A percentile compares a stretch with the other conserved stretches of the same genome.
Evolutionary conservation across 176 grass and related monocot genomes (phyloP).

Genomic region (Oryza meyeriana): DNA sequence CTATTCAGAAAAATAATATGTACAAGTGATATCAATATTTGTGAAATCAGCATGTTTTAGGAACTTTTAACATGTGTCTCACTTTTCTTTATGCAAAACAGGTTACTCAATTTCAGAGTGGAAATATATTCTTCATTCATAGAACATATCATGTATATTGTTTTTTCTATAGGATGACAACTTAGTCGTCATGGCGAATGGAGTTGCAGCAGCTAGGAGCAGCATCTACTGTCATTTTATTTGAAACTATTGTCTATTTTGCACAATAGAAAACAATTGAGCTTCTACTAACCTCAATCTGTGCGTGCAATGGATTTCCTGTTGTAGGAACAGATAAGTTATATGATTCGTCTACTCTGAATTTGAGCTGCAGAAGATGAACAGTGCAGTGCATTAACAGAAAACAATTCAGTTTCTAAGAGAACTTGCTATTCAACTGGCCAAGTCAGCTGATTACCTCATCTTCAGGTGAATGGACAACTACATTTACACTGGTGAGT

Average conservation of each 20-base stretch:
- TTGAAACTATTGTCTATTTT: not conserved
- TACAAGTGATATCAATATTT: not conserved
- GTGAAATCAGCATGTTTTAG: not conserved
- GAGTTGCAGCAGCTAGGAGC: conserved; percentile 7
- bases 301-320: conserved; percentile 55
- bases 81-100: not conserved
- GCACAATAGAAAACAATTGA: conserved; percentile 3
- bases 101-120: not conserved
- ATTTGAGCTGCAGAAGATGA: conserved; percentile 69
- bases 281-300: conserved; percentile 61
- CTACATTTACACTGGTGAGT: conserved; percentile 58
- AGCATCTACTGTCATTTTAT: conserved; percentile 17
- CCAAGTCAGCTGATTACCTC: conserved; percentile 50
- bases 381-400: conserved; percentile 19
- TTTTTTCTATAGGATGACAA: not conserved
- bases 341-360: conserved; percentile 82
- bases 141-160: not conserved
- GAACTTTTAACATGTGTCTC: not conserved
- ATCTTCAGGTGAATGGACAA: conserved; percentile 55
- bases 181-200: not conserved
- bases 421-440: conserved; percentile 6
- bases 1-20: not conserved
- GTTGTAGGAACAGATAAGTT: conserved; percentile 56
- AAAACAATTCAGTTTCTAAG: not conserved
- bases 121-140: not conserved